Evolutionary conservation across 345 rosid species (phyloP).

Genomic region (Physaria fendleri): DNA sequence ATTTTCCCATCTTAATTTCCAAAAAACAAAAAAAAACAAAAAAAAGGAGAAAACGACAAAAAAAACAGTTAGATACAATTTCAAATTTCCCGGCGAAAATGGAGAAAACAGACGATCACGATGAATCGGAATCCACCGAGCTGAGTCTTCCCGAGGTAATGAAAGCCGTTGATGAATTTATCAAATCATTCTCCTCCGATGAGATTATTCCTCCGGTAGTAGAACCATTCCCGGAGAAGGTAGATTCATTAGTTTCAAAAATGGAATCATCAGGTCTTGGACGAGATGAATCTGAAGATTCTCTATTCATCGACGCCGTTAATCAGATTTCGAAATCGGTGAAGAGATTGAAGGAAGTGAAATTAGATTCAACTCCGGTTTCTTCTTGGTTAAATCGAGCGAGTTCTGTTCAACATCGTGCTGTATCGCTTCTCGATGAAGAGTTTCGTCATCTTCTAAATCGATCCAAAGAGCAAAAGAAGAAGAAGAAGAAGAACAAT

Average conservation of each 20-base stretch:
- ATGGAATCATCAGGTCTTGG: conserved; percentile 38
- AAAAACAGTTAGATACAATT: no score
- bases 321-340: conserved; percentile 35
- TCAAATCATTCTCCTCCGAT: conserved; percentile 17
- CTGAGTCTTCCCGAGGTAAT: no score
- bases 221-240: conserved; percentile 38
- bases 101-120: conserved; percentile 27
- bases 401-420: conserved; percentile 44
- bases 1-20: no score
- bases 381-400: conserved; percentile 38
- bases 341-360: conserved; percentile 30
- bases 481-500: conserved; percentile 3
- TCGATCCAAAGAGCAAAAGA: conserved; percentile 20
- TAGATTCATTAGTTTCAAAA: conserved; percentile 40
- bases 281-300: conserved; percentile 35
- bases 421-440: conserved; percentile 57
- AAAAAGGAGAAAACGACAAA: no score
- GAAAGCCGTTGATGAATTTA: conserved; percentile 49
- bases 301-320: conserved; percentile 35
- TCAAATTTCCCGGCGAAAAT: conserved; percentile 28
- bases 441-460: conserved; percentile 58
- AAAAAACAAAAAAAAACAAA: background rate
- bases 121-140: no score
- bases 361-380: conserved; percentile 18
- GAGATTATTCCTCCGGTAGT: conserved; percentile 39